Evolutionary conservation across 305 asterid genomes (phyloP).

Genomic region (Fraxinus xanthoxyloides): DNA sequence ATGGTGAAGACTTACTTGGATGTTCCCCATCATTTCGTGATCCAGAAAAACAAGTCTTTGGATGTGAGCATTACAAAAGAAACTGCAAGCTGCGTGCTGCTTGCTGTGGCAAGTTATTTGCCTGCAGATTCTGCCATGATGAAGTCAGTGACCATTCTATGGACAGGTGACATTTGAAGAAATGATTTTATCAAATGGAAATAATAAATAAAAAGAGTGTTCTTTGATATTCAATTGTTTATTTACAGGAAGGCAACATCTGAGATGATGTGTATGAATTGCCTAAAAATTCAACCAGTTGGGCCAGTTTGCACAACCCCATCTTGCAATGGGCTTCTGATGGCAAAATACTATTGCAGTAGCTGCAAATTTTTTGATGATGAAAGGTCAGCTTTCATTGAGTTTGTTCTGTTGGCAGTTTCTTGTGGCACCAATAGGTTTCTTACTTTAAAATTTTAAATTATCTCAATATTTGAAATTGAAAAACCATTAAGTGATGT

Average conservation of each 20-base stretch:
- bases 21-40: slow-evolving; percentile 80
- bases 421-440: neutral
- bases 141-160: slow-evolving; percentile 96
- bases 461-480: neutral
- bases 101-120: slow-evolving; percentile 82
- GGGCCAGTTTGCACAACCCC: slow-evolving; percentile 77
- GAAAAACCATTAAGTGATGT: neutral
- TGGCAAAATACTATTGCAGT: slow-evolving; percentile 98
- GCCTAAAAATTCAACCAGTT: slow-evolving; percentile 80
- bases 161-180: slow-evolving; percentile 62
- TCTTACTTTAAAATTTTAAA: neutral
- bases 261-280: slow-evolving; percentile 97
- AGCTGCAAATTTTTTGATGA: slow-evolving; percentile 97
- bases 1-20: slow-evolving; percentile 57
- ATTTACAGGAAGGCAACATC: slow-evolving; percentile 84
- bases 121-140: slow-evolving; percentile 97
- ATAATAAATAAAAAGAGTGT: neutral
- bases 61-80: slow-evolving; percentile 96
- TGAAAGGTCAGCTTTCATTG: slow-evolving; percentile 58
- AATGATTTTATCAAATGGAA: slow-evolving; percentile 13
- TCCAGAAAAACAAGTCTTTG: slow-evolving; percentile 67
- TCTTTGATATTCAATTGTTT: slow-evolving; percentile 8
- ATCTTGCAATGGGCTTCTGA: slow-evolving; percentile 68
- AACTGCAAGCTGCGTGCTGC: slow-evolving; percentile 97
- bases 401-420: slow-evolving; percentile 12